Evolutionary conservation across 2,329 filamentous ascomycete genomes (phyloP), one percentile per base, ranked within the genome.

Genomic region (Biscogniauxia marginata): DNA sequence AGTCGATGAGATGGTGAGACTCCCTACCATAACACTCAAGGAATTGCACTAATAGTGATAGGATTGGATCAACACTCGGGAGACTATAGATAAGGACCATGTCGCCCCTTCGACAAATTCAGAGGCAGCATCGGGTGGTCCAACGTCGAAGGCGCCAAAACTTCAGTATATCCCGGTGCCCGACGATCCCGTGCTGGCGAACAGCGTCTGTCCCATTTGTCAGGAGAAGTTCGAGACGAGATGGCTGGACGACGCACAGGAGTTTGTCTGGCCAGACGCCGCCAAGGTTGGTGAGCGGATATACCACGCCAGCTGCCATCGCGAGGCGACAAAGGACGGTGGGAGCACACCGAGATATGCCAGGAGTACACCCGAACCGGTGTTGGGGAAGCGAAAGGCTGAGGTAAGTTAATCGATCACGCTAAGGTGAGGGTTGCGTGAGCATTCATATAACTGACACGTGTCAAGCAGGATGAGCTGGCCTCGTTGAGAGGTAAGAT

Each of bases 251-350:
- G 91, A 96, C 60, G 90, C 89, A 18, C 92, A 98, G 73, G 93
- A 99, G 68, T 98, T 93, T 83, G 93, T 99, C 44, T 98, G 95
- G 90, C 88, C 91, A 72, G 93, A 99, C 72, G 90, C 93, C 0
- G 80, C 90, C 50, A 83, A 88, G 62, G 84, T 96, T 24, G 90
- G 89, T 34, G 85, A 82, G 54, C 86, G 91, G 60, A 88, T 95
- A 16, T 98, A 91, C 67, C 95, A 99, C 73, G 91, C 88, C 9
- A 96, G 87, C 53, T 99, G 95, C 71, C 91, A 93, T 71, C 84
- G 85, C 18, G 93, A 97, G 74, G 89, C 90, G 25, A 88, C 84
- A 34, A 88, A 85, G 68, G 86, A 88, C 62, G 81, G 82, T 7
- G 79, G 77, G 46, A 74, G 70, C 23, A 78, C 65, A n/a, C 60